Conservation (phyloP, 2,329 filamentous ascomycete genomes). For the Pseudogymnoascus sp. region DNA sequence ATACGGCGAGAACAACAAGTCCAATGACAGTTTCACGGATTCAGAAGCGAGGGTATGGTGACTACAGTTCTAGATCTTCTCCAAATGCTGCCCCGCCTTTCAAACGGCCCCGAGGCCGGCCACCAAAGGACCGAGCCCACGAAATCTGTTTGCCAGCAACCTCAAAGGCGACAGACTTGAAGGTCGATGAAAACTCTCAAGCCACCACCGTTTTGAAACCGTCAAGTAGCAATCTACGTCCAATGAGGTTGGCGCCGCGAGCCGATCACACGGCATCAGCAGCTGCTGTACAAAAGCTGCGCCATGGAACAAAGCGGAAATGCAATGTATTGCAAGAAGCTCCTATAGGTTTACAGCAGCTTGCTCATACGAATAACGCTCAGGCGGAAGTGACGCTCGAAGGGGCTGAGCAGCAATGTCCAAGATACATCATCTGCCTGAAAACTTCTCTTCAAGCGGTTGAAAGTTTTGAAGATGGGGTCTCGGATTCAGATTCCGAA, state of each 20-base stretch:
- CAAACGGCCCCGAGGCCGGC: background rate
- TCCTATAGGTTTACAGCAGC: background rate
- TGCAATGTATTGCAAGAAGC: background rate
- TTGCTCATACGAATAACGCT: background rate
- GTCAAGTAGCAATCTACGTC: background rate
- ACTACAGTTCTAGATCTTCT: background rate
- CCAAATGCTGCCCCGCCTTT: background rate
- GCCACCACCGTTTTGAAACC: background rate
- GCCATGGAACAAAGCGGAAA: background rate
- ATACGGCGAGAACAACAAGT: background rate
- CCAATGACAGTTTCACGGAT: background rate
- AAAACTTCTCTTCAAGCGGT: background rate
- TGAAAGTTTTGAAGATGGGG: background rate
- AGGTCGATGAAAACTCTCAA: background rate
- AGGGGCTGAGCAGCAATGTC: background rate
- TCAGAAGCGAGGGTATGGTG: background rate
- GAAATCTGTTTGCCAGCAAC: background rate
- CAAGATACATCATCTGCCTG: background rate
- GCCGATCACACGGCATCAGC: background rate
- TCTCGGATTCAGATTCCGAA: background rate
- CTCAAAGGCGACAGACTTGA: background rate
- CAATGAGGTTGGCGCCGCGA: background rate
- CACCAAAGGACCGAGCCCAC: background rate
- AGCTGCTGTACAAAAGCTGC: background rate
- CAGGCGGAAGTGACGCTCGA: background rate